Percentiles rank a stretch among this genome's conserved stretches.
Evolutionary conservation across 768 basidiomycete species (phyloP).

Genomic region (Pleurotus sapidus): DNA sequence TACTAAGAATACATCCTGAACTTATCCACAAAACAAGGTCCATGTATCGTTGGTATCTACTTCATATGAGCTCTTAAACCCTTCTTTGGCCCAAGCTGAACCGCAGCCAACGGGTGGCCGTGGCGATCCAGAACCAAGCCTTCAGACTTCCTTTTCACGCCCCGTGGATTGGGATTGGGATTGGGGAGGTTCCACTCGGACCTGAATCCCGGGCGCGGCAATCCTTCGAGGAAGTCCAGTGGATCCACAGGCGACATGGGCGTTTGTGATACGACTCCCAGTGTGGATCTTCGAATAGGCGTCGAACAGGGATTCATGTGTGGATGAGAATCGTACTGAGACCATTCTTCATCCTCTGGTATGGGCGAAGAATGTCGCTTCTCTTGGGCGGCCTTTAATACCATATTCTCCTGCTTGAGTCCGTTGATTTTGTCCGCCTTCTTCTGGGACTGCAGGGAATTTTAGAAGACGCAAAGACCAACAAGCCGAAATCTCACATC

Average conservation of each 20-base stretch:
- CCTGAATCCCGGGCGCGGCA: neutral
- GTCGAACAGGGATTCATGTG: neutral
- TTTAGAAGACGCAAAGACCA: neutral
- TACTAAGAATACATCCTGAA: too few relatives aligned
- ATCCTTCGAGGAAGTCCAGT: neutral
- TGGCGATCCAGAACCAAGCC: neutral
- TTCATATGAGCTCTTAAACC: constrained; percentile 1
- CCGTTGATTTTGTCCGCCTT: constrained; percentile 1
- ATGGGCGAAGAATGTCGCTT: neutral
- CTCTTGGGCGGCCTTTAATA: neutral
- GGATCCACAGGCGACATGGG: neutral
- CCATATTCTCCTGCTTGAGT: neutral
- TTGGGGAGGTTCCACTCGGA: constrained; percentile 2
- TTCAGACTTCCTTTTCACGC: constrained; percentile 7
- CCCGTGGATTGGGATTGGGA: neutral
- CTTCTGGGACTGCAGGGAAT: neutral
- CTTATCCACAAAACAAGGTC: too few relatives aligned
- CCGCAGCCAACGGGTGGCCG: neutral
- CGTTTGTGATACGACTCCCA: neutral
- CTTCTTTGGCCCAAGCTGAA: constrained; percentile 4
- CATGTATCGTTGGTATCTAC: neutral
- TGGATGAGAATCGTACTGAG: neutral
- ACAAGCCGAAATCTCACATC: neutral
- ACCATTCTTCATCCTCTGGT: neutral
- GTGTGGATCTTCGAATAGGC: too few relatives aligned